These are phyloP conservation scores for Exobasidium rhododendri DNA, from an alignment of 1,284 basidiomycete genomes.

Conservation along the genomic window DNA sequence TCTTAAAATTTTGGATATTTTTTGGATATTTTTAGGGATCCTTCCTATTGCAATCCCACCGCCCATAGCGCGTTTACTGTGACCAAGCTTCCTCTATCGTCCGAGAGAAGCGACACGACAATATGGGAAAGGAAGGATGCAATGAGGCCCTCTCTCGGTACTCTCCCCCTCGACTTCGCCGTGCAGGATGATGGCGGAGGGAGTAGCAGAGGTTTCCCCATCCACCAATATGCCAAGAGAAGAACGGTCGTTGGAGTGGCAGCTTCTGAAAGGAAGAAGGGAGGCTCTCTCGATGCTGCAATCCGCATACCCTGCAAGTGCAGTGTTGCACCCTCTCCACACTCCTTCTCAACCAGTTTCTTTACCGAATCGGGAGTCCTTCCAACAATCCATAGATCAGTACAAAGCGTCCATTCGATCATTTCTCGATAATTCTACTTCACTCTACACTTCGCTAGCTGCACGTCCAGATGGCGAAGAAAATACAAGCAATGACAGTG, in stretches of 20 bases:
- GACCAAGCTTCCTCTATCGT: too few species aligned
- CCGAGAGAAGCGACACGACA: too few species aligned
- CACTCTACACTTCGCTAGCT: neutral
- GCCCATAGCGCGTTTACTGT: too few species aligned
- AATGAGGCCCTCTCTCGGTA: too few species aligned
- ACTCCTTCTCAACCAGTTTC: neutral
- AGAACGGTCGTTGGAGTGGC: neutral
- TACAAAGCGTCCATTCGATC: neutral
- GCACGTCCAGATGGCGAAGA: neutral
- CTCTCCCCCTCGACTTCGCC: too few species aligned
- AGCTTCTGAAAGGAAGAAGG: neutral
- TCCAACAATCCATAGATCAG: neutral
- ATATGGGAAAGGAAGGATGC: too few species aligned
- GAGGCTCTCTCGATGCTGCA: neutral
- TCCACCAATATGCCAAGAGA: too few species aligned
- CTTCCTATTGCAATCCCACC: too few species aligned
- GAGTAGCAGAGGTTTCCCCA: too few species aligned
- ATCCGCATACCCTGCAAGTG: neutral
- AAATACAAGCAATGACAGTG: neutral
- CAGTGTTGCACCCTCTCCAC: neutral
- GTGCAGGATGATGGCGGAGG: too few species aligned
- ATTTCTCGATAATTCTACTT: neutral
- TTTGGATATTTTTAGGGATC: too few species aligned
- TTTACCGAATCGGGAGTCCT: neutral
- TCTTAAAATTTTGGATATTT: too few species aligned